These are phyloP conservation scores for Coemansia sp. DNA, from an alignment of 192 early-diverging fungal genomes.

Conservation along the genomic window DNA sequence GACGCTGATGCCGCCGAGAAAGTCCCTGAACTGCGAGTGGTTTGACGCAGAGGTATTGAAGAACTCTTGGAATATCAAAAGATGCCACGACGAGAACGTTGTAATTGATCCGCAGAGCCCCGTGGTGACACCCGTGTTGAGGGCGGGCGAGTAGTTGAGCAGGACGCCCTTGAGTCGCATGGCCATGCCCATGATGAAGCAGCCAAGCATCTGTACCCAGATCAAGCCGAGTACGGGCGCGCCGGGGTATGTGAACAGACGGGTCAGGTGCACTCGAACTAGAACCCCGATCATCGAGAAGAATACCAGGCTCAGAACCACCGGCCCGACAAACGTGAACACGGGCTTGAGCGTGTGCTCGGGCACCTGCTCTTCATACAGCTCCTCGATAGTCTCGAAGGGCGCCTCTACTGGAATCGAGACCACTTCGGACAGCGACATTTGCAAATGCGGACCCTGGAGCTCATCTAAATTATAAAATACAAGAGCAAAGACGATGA, in stretches of 20 bases:
- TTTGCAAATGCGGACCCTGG: background rate
- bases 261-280: conserved; percentile 57
- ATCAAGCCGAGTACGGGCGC: conserved; percentile 62
- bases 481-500: background rate
- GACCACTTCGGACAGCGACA: conserved; percentile 2
- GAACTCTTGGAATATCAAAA: conserved; percentile 56
- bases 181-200: conserved; percentile 47
- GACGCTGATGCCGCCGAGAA: conserved; percentile 46
- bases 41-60: conserved; percentile 23
- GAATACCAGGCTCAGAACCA: conserved; percentile 22
- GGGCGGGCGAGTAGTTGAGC: conserved; percentile 41
- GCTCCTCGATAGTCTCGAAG: conserved; percentile 12
- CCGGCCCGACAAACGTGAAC: conserved; percentile 16
- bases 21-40: conserved; percentile 40
- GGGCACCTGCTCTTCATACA: conserved; percentile 6
- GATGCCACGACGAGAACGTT: conserved; percentile 78
- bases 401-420: conserved; percentile 22
- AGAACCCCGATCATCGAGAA: conserved; percentile 69
- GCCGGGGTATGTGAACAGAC: conserved; percentile 58
- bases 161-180: conserved; percentile 36
- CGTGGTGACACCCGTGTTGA: conserved; percentile 60
- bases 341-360: conserved; percentile 2
- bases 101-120: conserved; percentile 85
- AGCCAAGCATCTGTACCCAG: conserved; percentile 71
- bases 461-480: background rate